Conservation (phyloP, 495 filamentous ascomycete species). For the Thermothielavioides terrestris region DNA sequence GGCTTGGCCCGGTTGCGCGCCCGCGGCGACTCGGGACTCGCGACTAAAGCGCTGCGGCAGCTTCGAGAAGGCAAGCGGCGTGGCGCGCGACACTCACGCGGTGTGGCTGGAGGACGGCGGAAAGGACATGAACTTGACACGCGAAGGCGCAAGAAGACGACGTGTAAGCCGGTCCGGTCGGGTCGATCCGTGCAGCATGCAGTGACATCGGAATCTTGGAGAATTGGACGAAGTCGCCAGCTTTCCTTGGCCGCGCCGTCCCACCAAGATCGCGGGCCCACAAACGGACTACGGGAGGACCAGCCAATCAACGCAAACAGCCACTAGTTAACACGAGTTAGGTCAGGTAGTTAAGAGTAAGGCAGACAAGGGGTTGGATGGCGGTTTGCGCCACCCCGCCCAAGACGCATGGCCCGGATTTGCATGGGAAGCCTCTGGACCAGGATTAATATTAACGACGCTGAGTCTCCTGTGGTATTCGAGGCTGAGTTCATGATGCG, state of each 20-base stretch:
- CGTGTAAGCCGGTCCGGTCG: background rate
- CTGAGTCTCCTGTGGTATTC: background rate
- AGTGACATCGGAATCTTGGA: background rate
- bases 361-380: background rate
- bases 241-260: slow-evolving; percentile 6
- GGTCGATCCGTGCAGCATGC: background rate
- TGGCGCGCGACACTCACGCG: background rate
- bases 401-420: background rate
- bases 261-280: background rate
- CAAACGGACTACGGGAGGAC: background rate
- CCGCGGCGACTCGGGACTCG: no score
- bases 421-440: no score
- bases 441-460: no score
- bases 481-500: no score
- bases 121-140: slow-evolving; percentile 13
- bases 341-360: no score
- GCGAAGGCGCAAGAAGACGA: slow-evolving; percentile 2
- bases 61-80: background rate
- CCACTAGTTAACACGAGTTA: no score
- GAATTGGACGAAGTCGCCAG: slow-evolving; percentile 14
- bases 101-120: background rate
- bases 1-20: slow-evolving; percentile 8
- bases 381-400: background rate
- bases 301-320: slow-evolving; percentile 7
- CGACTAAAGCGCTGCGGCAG: background rate